These are phyloP conservation scores for Ceratocystis albifundus DNA, from an alignment of 2,329 filamentous ascomycete genomes.

Conservation along the genomic window DNA sequence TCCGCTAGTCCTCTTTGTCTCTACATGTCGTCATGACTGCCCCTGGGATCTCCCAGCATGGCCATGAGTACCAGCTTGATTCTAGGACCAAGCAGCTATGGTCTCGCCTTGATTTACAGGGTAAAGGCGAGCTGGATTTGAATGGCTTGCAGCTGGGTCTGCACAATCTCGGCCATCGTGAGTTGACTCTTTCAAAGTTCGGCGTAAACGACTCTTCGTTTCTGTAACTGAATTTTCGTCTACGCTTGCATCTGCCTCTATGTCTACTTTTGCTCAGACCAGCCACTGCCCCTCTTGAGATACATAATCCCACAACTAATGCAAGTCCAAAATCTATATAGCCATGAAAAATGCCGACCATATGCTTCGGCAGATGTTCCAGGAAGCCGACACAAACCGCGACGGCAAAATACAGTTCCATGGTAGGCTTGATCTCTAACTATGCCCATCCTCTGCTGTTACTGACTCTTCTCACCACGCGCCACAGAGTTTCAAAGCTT, in stretches of 20 bases:
- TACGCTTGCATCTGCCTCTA: not conserved
- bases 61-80: conserved; percentile 48
- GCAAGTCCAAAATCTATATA: conserved; percentile 27
- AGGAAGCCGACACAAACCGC: conserved; percentile 70
- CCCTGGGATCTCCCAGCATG: conserved; percentile 16
- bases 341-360: conserved; percentile 81
- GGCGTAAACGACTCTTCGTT: not conserved
- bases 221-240: not conserved
- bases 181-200: conserved; percentile 25
- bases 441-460: conserved; percentile 8
- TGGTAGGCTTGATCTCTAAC: conserved; percentile 43
- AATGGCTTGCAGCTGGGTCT: conserved; percentile 75
- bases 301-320: not conserved
- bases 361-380: conserved; percentile 69
- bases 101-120: conserved; percentile 65
- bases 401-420: conserved; percentile 87
- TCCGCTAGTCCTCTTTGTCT: not conserved
- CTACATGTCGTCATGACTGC: conserved; percentile 18
- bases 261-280: not conserved
- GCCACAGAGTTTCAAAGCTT: conserved; percentile 76
- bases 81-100: conserved; percentile 74
- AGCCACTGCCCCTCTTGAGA: not conserved
- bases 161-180: conserved; percentile 83
- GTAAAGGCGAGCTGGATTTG: conserved; percentile 70
- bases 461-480: conserved; percentile 8